A percentile compares a stretch with the other conserved stretches of the same genome.
These are phyloP conservation scores for Aspergillus intermedius DNA, from an alignment of 2,329 filamentous ascomycete genomes.

Conservation along the genomic window DNA sequence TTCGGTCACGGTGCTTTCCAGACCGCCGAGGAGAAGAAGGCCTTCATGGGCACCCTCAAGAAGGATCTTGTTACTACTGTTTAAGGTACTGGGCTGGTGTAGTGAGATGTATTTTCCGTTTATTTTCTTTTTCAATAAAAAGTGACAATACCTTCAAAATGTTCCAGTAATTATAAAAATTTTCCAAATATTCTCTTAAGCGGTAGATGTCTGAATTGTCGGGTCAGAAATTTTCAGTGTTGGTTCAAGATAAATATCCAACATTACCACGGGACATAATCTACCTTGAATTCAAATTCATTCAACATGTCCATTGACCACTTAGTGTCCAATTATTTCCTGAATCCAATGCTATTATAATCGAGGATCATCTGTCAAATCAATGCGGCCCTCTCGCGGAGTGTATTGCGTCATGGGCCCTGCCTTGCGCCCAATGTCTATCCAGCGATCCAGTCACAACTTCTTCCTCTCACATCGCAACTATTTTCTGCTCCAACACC, in stretches of 20 bases:
- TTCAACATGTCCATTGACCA: no score
- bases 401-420: constrained; percentile 21
- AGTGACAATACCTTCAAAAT: constrained; percentile 31
- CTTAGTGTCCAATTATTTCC: no score
- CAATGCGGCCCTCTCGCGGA: constrained; percentile 8
- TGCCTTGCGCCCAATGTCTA: constrained; percentile 2
- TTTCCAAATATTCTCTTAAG: no score
- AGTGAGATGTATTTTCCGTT: constrained; percentile 31
- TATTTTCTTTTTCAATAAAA: constrained; percentile 37
- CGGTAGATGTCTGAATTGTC: background rate
- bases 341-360: no score
- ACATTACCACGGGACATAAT: no score
- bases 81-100: constrained; percentile 41
- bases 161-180: background rate
- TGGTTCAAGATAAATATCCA: no score
- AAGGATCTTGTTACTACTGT: constrained; percentile 68
- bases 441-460: background rate
- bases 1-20: constrained; percentile 99
- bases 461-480: background rate
- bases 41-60: constrained; percentile 98
- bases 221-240: no score
- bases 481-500: constrained; percentile 3
- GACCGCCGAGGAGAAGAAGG: constrained; percentile 95
- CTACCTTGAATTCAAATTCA: no score
- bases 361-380: no score